Conservation (phyloP, 495 filamentous ascomycete species). For the Pyrenopolyporus hunteri region DNA sequence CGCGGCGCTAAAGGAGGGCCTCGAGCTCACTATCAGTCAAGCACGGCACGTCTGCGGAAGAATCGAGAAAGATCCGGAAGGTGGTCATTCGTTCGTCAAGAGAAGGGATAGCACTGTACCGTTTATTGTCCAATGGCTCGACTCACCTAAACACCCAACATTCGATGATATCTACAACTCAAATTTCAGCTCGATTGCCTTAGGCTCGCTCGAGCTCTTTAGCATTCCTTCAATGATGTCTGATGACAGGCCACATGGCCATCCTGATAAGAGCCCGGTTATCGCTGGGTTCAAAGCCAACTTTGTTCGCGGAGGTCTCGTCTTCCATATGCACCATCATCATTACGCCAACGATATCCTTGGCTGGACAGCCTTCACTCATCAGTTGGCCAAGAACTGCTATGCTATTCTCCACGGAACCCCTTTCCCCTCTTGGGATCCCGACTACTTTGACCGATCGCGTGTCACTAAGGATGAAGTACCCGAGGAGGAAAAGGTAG, state of each 20-base stretch:
- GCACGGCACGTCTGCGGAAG: constrained; percentile 50
- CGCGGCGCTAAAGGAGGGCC: constrained; percentile 40
- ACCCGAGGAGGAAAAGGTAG: background rate
- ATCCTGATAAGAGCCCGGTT: constrained; percentile 36
- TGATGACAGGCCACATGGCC: constrained; percentile 48
- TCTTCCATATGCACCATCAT: constrained; percentile 51
- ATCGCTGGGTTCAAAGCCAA: constrained; percentile 49
- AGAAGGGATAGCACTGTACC: constrained; percentile 45
- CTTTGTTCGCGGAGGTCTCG: constrained; percentile 48
- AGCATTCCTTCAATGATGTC: constrained; percentile 43
- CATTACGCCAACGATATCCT: constrained; percentile 52
- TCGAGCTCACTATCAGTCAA: constrained; percentile 50
- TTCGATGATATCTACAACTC: constrained; percentile 36
- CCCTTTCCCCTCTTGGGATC: constrained; percentile 43
- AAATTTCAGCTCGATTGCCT: constrained; percentile 31
- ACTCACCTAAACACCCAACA: constrained; percentile 33
- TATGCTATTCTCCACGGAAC: constrained; percentile 41
- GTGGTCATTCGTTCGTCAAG: constrained; percentile 48
- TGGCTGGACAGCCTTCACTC: constrained; percentile 46
- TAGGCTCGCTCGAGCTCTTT: background rate
- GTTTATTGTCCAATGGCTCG: constrained; percentile 49
- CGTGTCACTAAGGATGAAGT: constrained; percentile 38
- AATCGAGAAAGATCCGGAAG: constrained; percentile 44
- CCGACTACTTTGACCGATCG: constrained; percentile 40
- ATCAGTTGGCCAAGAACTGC: constrained; percentile 54